Base-by-base conservation (phyloP, 163 green algal genomes). In the Chloroidium sp. region DNA sequence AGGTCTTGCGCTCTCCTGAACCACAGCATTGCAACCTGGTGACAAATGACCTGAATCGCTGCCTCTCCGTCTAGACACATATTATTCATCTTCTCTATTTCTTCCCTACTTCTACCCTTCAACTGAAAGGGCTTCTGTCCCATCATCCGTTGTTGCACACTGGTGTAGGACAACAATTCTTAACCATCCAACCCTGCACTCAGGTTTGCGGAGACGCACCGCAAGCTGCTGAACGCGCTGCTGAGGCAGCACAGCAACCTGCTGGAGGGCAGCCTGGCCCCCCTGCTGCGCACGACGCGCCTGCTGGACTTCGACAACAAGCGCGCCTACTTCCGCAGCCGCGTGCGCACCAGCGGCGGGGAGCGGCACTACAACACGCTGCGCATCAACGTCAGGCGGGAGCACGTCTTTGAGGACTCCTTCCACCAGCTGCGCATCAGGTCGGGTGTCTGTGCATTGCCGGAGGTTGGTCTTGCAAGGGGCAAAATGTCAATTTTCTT, bases 221-320 rank as follows among this genome's bases (percentile, higher is more conserved):
- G 90, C 58, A 84, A 85, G 3, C 83, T 98, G 82, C 84, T 99
- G 36, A 99, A 99, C 86, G 88, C 91, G 13, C 93, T 98, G 81
- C 79, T 99, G 36, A 85, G 90, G 59, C 86, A 93, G 75, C 89
- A 90, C 69, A 90, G 91, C 0, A 74, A 82, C 58, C 86, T 98
- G 83, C 92, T 99, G 74, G 88, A 95, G 83, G 85, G 85, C 62
- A 91, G 89, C 6, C 83, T 95, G 68, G 79, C 90, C 10, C 85
- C 91, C 59, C 88, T 98, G 67, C 88, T 98, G 81, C 82, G 85
- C 64, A 85, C 85, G 59, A 93, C 95, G n/a, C 87, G 90, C 69
- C 90, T 99, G 64, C 89, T 99, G 62, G 96, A 99, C 80, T 99
- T 99, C 89, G 95, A 98, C 88, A 98, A 98, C 90, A 99, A 99